Evolutionary conservation across 2,329 filamentous ascomycete species (phyloP), one percentile per base, ranked within the genome.

Genomic region (Aspergillus candidus): DNA sequence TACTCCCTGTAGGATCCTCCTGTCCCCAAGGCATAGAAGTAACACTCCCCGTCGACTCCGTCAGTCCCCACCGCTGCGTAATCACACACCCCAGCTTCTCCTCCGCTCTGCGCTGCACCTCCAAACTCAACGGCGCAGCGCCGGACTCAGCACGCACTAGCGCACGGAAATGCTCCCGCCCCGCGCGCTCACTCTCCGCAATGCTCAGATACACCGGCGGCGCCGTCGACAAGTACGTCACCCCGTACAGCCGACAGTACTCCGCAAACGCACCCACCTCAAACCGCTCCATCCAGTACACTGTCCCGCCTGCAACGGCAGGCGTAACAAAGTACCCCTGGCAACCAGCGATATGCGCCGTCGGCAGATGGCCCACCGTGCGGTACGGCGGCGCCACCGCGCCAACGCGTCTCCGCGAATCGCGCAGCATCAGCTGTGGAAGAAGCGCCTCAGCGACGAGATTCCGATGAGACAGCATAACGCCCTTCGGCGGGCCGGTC

Each of bases 261-360:
- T 66, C 61, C 41, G 82, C 68, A 56, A 84, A 82, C 32, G 72
- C 65, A 2, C 60, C 57, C 46, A 80, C 78, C 47, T 79, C 72
- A 57, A 83, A 84, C 33, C 68, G 70, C 4, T 72, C 66, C 80
- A 84, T 83, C 80, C 80, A 83, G 67, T 78, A 83, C 3, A 77
- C 69, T 1, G 67, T 61, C 3, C 71, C 71, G 29, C 70, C 74
- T 32, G 69, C 59, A 46, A 71, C 74, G 34, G 72, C 64, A 0
- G 70, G 69, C 40, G 69, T 70, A 43, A 73, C 59, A 6, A 74
- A 63, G 49, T 73, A 74, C 35, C 71, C 70, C 55, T 71, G 67
- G 12, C 72, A 65, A 0, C 72, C 72, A 0, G 72, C 71, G 35
- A 75, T 74, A 50, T 75, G 72, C 4, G 70, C 69, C 10, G 63